Percentiles rank a stretch among this genome's conserved stretches.
These are phyloP conservation scores for Globisporangium yorkense DNA, from an alignment of 352 stramenopile species.

Conservation along the genomic window DNA sequence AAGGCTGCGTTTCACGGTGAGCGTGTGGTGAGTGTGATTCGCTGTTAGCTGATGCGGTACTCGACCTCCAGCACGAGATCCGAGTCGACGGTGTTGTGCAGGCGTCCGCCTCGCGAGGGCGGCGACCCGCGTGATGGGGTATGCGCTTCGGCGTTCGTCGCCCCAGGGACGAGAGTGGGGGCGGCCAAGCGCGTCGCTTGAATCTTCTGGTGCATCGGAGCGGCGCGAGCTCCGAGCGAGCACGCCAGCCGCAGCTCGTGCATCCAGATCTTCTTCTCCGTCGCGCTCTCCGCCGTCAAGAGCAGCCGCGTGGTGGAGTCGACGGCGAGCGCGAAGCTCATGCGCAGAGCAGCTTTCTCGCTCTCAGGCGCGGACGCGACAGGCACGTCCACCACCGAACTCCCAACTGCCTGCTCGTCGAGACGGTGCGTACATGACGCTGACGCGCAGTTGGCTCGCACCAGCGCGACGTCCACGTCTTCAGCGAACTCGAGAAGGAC, in stretches of 20 bases:
- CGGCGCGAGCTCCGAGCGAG: constrained; percentile 1
- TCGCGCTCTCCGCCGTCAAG: constrained; percentile 30
- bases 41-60: constrained; percentile 20
- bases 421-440: constrained; percentile 17
- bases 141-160: neutral
- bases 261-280: constrained; percentile 53
- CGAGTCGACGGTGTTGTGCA: constrained; percentile 7
- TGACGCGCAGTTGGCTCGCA: neutral
- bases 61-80: constrained; percentile 35
- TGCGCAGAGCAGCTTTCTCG: constrained; percentile 17
- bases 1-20: neutral
- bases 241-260: constrained; percentile 21
- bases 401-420: constrained; percentile 1
- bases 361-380: constrained; percentile 4
- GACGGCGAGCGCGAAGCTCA: constrained; percentile 35
- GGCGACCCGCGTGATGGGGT: neutral
- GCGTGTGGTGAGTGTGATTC: neutral
- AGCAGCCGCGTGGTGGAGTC: constrained; percentile 17
- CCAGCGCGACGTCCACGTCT: constrained; percentile 21
- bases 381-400: constrained; percentile 14
- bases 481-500: constrained; percentile 30
- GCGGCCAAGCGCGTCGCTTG: neutral
- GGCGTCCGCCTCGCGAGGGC: neutral
- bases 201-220: constrained; percentile 6
- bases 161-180: neutral